Evolutionary conservation across 805 yeast species (phyloP).

Genomic region (Clavispora vitiphila): DNA sequence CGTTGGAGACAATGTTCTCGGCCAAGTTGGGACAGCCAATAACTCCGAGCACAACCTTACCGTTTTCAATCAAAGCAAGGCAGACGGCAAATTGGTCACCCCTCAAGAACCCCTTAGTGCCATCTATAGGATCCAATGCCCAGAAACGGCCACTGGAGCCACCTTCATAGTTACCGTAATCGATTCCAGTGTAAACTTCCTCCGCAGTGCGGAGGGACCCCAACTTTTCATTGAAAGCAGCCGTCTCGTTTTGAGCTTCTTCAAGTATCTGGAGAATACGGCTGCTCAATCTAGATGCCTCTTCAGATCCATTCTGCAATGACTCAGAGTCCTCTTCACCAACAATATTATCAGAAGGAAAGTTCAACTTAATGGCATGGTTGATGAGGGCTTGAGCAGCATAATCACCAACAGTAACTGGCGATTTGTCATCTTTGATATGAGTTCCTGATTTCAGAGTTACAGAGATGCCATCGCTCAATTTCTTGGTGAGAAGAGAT

Average conservation of each 20-base stretch:
- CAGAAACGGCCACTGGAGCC: conserved; percentile 80
- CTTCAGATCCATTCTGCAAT: conserved; percentile 40
- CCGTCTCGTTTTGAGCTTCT: conserved; percentile 46
- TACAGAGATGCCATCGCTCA: conserved; percentile 51
- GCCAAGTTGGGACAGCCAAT: conserved; percentile 95
- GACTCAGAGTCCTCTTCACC: conserved; percentile 90
- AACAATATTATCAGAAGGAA: conserved; percentile 81
- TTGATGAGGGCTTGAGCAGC: conserved; percentile 94
- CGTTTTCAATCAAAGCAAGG: conserved; percentile 81
- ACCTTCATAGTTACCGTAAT: conserved; percentile 75
- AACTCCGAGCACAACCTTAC: conserved; percentile 81
- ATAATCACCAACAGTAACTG: conserved; percentile 95
- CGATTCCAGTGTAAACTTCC: conserved; percentile 62
- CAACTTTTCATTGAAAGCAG: conserved; percentile 22
- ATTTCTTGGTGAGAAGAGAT: conserved; percentile 62
- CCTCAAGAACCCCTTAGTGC: conserved; percentile 91
- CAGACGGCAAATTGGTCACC: conserved; percentile 98
- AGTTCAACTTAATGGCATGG: conserved; percentile 70
- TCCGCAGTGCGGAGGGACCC: conserved; percentile 42
- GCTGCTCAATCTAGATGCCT: conserved; percentile 42
- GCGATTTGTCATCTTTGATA: conserved; percentile 83
- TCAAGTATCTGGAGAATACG: conserved; percentile 58
- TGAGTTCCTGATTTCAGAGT: conserved; percentile 50
- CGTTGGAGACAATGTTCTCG: conserved; percentile 38
- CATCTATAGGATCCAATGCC: conserved; percentile 98